Base-by-base conservation (phyloP, 2,329 filamentous ascomycete species). In the Decorospora gaudefroyi region DNA sequence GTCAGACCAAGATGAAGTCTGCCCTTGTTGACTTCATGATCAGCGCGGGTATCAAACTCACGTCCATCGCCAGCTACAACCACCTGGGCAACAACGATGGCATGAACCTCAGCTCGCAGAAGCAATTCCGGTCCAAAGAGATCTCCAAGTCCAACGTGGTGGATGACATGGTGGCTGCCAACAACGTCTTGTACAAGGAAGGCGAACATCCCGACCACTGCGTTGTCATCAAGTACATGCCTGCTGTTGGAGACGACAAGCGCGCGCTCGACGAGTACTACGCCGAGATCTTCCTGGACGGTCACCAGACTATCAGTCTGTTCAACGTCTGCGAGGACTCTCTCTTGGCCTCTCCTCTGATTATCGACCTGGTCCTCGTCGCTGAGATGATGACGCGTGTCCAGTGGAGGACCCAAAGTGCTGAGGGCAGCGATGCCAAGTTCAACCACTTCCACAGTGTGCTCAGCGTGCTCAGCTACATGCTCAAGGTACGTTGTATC, bases 161-260 rank as follows among this genome's bases (percentile, higher is more conserved):
- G 42, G 93, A 99, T 70, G 93, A 99, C 78, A 99, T 99, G 93
- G 93, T 99, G 49, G 91, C 90, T 66, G 92, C 93, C 67, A 99
- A 99, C 78, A 78, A 76, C 36, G 85, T 97, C 35, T 81, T 99
- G 43, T 99, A 99, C 80, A 84, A 86, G 74, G 78, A 88, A 65
- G 90, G 86, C 61, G 93, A 99, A 77, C 91, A 97, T 73, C 93
- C 93, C 2, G 91, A 99, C 71, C 93, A 99, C 78, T 95, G 89
- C 48, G 93, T 99, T 48, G 93, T 99, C 62, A 99, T 99, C 84
- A 99, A 99, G 83, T 99, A 99, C 80, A 96, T 99, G 91, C 93
- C 93, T 23, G 90, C 91, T 53, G 93, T 99, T 34, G 93, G 93
- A 52, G 93, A 99, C 77, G 95, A 96, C 82, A 99, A 99, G 84